These are phyloP conservation scores for Larix kaempferi DNA, from an alignment of 75 land plant genomes.

Conservation along the genomic window DNA sequence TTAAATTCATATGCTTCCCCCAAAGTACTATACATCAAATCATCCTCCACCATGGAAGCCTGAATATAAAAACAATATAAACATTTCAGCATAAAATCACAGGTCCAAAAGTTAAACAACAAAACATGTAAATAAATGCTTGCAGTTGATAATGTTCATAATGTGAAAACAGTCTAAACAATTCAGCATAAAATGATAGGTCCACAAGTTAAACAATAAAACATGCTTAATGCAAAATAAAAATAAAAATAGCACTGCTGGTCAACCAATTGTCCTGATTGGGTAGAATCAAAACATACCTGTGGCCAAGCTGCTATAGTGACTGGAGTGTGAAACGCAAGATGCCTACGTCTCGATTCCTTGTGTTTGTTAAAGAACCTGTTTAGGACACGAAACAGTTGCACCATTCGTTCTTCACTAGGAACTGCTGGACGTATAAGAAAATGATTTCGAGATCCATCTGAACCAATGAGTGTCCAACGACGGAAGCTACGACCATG, in stretches of 20 bases:
- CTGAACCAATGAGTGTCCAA: constrained; percentile 89
- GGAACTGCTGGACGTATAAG: constrained; percentile 95
- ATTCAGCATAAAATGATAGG: neutral
- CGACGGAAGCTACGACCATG: constrained; percentile 99
- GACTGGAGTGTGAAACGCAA: constrained; percentile 89
- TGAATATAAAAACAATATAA: neutral
- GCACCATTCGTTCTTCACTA: constrained; percentile 97
- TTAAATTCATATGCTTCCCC: constrained; percentile 97
- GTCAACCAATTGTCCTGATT: no score
- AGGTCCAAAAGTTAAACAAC: no score
- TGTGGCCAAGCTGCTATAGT: constrained; percentile 99
- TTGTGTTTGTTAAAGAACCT: constrained; percentile 97
- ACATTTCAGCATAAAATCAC: no score
- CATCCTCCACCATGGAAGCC: constrained; percentile 98
- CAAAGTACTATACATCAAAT: constrained; percentile 96
- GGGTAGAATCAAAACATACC: no score
- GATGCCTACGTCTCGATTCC: constrained; percentile 97
- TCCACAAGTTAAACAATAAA: constrained; percentile 4
- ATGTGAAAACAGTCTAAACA: neutral
- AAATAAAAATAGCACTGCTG: no score
- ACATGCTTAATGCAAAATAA: no score
- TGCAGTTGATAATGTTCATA: constrained; percentile 16
- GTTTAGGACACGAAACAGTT: constrained; percentile 92
- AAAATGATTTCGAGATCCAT: constrained; percentile 97
- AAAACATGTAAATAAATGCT: no score